Evolutionary conservation across 2,329 filamentous ascomycete species (phyloP).

Genomic region (Phoma herbarum): DNA sequence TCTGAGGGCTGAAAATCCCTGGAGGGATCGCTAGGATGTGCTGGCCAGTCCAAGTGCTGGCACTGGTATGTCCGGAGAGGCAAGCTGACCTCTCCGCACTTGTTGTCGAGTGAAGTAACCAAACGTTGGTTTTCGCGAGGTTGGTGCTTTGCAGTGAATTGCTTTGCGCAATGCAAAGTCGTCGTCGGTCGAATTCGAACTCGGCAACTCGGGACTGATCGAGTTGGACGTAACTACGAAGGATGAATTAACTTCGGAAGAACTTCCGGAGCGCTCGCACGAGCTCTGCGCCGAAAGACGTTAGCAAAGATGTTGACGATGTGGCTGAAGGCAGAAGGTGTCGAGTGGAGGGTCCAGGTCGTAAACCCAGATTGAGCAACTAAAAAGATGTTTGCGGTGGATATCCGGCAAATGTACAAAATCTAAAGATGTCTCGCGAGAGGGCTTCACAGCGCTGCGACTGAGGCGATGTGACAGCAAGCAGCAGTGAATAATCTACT

Average conservation of each 20-base stretch:
- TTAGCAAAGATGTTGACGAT: slow-evolving; percentile 26
- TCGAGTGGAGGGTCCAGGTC: not conserved
- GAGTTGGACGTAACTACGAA: slow-evolving; percentile 12
- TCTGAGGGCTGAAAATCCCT: slow-evolving; percentile 39
- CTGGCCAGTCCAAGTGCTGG: slow-evolving; percentile 43
- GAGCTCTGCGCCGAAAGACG: slow-evolving; percentile 25
- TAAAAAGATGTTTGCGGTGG: slow-evolving; percentile 11
- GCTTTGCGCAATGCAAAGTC: slow-evolving; percentile 22
- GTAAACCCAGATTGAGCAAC: slow-evolving; percentile 4
- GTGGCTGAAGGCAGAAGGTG: slow-evolving; percentile 3
- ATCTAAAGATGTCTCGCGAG: not conserved
- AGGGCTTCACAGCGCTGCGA: slow-evolving; percentile 5
- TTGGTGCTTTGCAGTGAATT: slow-evolving; percentile 2
- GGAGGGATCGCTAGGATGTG: slow-evolving; percentile 41
- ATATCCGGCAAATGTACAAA: slow-evolving; percentile 8
- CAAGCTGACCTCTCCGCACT: slow-evolving; percentile 54
- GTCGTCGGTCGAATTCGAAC: slow-evolving; percentile 4
- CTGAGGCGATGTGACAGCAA: slow-evolving; percentile 5
- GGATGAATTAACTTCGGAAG: slow-evolving; percentile 22
- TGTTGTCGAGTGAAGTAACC: slow-evolving; percentile 30
- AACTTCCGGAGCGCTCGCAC: slow-evolving; percentile 19
- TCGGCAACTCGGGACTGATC: slow-evolving; percentile 17
- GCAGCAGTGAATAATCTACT: slow-evolving; percentile 9
- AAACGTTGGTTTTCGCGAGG: slow-evolving; percentile 26
- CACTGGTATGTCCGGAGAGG: slow-evolving; percentile 53